Evolutionary conservation across 2,329 filamentous ascomycete genomes (phyloP).

Genomic region (Chalaropsis thielavioides): DNA sequence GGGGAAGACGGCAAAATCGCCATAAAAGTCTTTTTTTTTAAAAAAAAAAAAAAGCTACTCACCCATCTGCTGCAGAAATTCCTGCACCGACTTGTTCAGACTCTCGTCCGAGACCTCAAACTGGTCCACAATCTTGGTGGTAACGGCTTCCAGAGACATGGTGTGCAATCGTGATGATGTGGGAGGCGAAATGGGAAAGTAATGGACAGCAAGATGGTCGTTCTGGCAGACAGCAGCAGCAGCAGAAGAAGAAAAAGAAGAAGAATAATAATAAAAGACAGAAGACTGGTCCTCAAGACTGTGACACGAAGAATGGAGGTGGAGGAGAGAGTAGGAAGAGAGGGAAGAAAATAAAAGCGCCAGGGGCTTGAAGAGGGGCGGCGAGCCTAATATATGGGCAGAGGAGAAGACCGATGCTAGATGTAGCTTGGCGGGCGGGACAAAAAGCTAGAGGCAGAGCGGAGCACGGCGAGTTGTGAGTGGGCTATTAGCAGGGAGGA

Average conservation of each 20-base stretch:
- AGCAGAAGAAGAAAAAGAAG: too few species aligned
- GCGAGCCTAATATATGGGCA: conserved; percentile 23
- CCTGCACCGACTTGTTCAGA: conserved; percentile 64
- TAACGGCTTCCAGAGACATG: conserved; percentile 54
- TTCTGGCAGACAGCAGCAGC: conserved; percentile 40
- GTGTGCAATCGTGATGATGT: conserved; percentile 37
- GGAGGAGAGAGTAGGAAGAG: conserved; percentile 19
- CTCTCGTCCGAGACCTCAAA: conserved; percentile 73
- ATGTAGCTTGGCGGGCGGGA: conserved; percentile 20
- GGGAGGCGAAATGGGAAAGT: conserved; percentile 39
- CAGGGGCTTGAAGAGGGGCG: conserved; percentile 16
- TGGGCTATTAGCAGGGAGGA: conserved; percentile 24
- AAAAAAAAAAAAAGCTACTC: conserved; percentile 21
- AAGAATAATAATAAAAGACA: too few species aligned
- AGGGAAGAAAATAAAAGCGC: conserved; percentile 19
- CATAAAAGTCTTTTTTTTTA: too few species aligned
- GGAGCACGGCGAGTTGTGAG: conserved; percentile 26
- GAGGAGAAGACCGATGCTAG: conserved; percentile 29
- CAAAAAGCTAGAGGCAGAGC: conserved; percentile 21
- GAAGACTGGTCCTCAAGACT: neutral
- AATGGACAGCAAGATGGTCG: neutral
- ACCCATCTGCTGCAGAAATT: conserved; percentile 80
- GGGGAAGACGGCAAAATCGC: neutral
- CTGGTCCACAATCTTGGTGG: conserved; percentile 63
- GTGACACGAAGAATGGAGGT: conserved; percentile 15